These are phyloP conservation scores for Daldinia eschscholtzii DNA, from an alignment of 2,329 filamentous ascomycete genomes.

Conservation along the genomic window DNA sequence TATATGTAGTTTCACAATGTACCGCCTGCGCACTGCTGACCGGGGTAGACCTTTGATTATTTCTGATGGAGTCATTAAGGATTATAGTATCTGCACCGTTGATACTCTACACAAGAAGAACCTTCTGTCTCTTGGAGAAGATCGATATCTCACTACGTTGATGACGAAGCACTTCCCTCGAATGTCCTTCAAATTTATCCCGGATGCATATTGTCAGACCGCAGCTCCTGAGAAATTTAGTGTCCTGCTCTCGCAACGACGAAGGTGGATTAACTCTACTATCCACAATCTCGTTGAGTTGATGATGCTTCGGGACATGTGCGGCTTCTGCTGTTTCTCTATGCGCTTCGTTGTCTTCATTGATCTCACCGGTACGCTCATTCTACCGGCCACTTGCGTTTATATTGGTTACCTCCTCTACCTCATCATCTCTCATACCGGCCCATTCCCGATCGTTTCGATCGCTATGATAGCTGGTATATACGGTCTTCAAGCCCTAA, in stretches of 20 bases:
- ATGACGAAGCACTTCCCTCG: constrained; percentile 98
- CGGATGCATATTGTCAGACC: constrained; percentile 92
- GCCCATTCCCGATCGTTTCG: constrained; percentile 87
- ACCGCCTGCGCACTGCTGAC: constrained; percentile 92
- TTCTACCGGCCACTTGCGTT: constrained; percentile 87
- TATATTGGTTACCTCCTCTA: constrained; percentile 94
- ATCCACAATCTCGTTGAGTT: constrained; percentile 96
- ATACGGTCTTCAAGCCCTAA: constrained; percentile 94
- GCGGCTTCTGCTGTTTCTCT: constrained; percentile 98
- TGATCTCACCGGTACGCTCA: constrained; percentile 91
- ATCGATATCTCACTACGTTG: constrained; percentile 90
- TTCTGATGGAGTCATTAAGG: constrained; percentile 85
- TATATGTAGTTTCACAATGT: constrained; percentile 91
- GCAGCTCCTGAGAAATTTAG: constrained; percentile 95
- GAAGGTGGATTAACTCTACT: constrained; percentile 99
- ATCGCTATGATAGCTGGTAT: constrained; percentile 90
- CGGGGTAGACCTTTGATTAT: constrained; percentile 96
- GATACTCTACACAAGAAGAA: constrained; percentile 96
- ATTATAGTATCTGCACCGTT: constrained; percentile 89
- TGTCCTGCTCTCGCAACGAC: constrained; percentile 94
- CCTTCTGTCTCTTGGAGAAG: constrained; percentile 81
- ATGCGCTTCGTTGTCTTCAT: constrained; percentile 98
- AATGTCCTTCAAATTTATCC: constrained; percentile 97
- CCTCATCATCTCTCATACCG: constrained; percentile 73
- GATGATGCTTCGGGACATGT: constrained; percentile 91